Conservation (phyloP, 306 rosid species). For the Adenanthera pavonina region DNA sequence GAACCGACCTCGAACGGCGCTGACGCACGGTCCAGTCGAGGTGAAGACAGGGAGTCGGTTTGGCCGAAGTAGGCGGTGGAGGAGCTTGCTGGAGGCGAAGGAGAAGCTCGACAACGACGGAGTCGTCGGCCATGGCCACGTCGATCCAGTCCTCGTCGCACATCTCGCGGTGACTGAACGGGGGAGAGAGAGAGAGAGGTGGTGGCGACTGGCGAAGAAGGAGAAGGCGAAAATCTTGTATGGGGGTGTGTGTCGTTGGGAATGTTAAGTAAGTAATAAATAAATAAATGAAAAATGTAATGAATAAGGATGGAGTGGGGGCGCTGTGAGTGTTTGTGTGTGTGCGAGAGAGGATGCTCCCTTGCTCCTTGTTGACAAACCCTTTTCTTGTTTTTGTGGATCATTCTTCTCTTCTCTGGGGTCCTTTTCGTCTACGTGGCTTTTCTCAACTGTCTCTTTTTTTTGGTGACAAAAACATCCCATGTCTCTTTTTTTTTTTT, state of each 20-base stretch:
- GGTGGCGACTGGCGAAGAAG: constrained; percentile 21
- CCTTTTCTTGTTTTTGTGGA: constrained; percentile 17
- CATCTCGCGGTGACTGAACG: constrained; percentile 29
- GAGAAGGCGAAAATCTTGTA: constrained; percentile 9
- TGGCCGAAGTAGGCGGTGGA: constrained; percentile 29
- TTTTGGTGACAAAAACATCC: too few relatives aligned
- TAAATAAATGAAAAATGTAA: background rate
- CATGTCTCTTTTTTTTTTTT: too few relatives aligned
- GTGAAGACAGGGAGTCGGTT: constrained; percentile 2
- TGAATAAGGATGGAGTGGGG: background rate
- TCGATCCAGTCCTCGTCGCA: constrained; percentile 72
- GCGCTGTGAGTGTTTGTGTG: background rate
- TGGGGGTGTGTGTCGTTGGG: constrained; percentile 39
- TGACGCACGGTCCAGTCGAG: constrained; percentile 84
- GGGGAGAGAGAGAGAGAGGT: constrained; percentile 18
- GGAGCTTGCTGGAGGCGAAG: constrained; percentile 50
- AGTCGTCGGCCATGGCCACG: constrained; percentile 67
- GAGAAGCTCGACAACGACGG: constrained; percentile 63
- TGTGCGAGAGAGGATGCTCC: background rate
- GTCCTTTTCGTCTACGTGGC: constrained; percentile 32
- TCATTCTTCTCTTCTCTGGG: constrained; percentile 32
- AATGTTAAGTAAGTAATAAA: constrained; percentile 32
- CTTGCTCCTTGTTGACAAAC: constrained; percentile 18
- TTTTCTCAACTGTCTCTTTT: background rate
- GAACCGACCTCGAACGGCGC: constrained; percentile 63